phyloP scores from a whole-genome alignment of 495 filamentous ascomycete species.

The Penicillium manginii region DNA sequence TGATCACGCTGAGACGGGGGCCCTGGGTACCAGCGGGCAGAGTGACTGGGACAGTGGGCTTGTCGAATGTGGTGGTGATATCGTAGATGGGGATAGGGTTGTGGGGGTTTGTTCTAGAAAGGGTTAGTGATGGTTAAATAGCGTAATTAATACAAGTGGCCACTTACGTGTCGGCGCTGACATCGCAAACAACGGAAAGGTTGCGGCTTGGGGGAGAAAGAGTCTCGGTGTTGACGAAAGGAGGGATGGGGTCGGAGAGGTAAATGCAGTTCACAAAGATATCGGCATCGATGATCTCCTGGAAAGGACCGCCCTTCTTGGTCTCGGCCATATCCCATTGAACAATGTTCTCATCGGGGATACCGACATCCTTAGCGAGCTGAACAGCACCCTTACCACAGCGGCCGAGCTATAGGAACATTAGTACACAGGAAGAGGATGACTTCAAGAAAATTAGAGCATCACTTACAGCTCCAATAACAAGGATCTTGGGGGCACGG shows the following conservation, averaged over 20 bases:
- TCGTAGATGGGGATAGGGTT: slow-evolving; percentile 67
- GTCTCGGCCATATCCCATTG: slow-evolving; percentile 97
- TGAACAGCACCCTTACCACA: slow-evolving; percentile 88
- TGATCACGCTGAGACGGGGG: slow-evolving; percentile 74
- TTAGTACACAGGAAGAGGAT: slow-evolving; percentile 8
- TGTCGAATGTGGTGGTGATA: slow-evolving; percentile 76
- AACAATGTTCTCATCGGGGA: slow-evolving; percentile 73
- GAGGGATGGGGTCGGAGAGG: slow-evolving; percentile 61
- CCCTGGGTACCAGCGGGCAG: slow-evolving; percentile 51
- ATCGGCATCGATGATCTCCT: slow-evolving; percentile 69
- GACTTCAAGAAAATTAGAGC: too few relatives aligned
- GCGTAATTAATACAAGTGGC: neutral
- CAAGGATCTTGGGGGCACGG: slow-evolving; percentile 54
- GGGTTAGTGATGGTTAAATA: neutral
- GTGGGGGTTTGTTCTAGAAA: slow-evolving; percentile 63
- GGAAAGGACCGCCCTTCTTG: slow-evolving; percentile 74
- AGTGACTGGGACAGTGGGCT: slow-evolving; percentile 77
- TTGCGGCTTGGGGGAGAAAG: slow-evolving; percentile 70
- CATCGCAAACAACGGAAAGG: slow-evolving; percentile 87
- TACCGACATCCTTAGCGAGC: slow-evolving; percentile 72
- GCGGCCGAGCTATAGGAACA: slow-evolving; percentile 61
- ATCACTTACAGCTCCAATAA: slow-evolving; percentile 59
- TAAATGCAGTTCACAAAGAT: slow-evolving; percentile 97
- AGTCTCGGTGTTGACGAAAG: slow-evolving; percentile 72
- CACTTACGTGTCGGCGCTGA: slow-evolving; percentile 67